Percentiles rank a stretch among this genome's conserved stretches.
These are phyloP conservation scores for Eucalyptus regnans DNA, from an alignment of 345 rosid genomes.

Conservation along the genomic window DNA sequence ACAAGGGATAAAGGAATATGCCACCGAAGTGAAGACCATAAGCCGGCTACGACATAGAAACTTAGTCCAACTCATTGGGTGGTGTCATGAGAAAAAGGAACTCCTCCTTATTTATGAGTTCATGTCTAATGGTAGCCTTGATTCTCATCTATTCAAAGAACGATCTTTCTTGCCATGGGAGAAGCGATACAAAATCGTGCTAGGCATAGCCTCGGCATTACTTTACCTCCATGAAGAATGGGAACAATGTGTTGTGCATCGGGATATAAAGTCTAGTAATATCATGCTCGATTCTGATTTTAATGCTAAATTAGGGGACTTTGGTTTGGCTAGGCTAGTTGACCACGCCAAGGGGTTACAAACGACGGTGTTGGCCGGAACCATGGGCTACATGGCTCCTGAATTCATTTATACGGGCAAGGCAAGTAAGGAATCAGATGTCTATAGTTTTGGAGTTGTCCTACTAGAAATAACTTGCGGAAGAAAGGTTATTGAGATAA, in stretches of 20 bases:
- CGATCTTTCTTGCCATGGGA: not conserved
- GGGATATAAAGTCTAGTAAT: not conserved
- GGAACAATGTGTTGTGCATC: not conserved
- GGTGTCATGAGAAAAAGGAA: not conserved
- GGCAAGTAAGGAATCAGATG: not conserved
- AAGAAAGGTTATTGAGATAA: not conserved
- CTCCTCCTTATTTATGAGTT: not conserved
- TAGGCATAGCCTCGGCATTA: not conserved
- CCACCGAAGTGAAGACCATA: not conserved
- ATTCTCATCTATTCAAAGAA: not conserved
- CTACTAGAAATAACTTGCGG: not conserved
- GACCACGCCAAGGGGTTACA: not conserved
- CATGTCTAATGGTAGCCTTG: not conserved
- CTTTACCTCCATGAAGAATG: not conserved
- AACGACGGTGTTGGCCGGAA: not conserved
- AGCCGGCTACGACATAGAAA: not conserved
- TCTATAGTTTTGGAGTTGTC: not conserved
- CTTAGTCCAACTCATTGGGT: not conserved
- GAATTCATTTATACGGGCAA: not conserved
- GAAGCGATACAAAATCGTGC: not conserved
- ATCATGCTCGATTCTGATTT: not conserved
- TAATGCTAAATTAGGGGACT: not conserved
- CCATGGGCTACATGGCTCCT: not conserved
- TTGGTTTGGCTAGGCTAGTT: not conserved
- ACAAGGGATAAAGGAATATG: not conserved